These are phyloP conservation scores for Hordeum pubiflorum DNA, from an alignment of 202 grass and related monocot species.

Conservation along the genomic window DNA sequence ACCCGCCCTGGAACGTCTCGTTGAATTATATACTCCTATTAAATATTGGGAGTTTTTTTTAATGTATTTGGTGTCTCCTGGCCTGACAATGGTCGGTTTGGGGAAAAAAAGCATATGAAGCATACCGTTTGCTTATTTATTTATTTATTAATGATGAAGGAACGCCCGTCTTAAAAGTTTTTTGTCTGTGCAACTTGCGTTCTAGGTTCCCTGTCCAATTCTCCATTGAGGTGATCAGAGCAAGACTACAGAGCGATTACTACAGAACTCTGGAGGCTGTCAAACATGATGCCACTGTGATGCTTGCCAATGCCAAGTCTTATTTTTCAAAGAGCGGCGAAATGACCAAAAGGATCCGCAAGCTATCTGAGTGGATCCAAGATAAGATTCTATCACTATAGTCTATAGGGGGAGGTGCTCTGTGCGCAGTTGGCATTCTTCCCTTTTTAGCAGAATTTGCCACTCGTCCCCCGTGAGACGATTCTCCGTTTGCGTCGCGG, in stretches of 20 bases:
- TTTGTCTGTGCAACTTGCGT: background rate
- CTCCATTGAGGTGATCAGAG: slow-evolving; percentile 81
- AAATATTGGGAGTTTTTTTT: background rate
- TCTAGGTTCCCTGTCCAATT: slow-evolving; percentile 77
- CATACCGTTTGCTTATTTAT: background rate
- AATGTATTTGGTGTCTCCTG: background rate
- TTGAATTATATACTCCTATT: too few relatives aligned
- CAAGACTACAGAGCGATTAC: slow-evolving; percentile 74
- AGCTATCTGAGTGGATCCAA: slow-evolving; percentile 47
- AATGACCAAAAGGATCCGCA: slow-evolving; percentile 54
- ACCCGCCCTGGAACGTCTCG: background rate
- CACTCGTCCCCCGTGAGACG: background rate
- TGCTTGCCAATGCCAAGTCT: slow-evolving; percentile 55
- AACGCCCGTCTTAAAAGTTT: background rate
- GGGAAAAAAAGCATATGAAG: background rate
- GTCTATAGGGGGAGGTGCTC: slow-evolving; percentile 17
- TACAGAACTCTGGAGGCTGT: slow-evolving; percentile 74
- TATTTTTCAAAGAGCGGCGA: slow-evolving; percentile 65
- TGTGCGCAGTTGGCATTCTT: background rate
- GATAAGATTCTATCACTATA: slow-evolving; percentile 36
- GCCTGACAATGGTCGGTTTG: background rate
- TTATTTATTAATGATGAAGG: background rate
- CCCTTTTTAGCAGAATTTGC: slow-evolving; percentile 12
- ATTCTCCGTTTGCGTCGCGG: background rate
- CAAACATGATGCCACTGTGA: slow-evolving; percentile 61